A percentile compares a stretch with the other conserved stretches of the same genome.
These are phyloP conservation scores for Mycena crocata DNA, from an alignment of 768 basidiomycete genomes.

Conservation along the genomic window DNA sequence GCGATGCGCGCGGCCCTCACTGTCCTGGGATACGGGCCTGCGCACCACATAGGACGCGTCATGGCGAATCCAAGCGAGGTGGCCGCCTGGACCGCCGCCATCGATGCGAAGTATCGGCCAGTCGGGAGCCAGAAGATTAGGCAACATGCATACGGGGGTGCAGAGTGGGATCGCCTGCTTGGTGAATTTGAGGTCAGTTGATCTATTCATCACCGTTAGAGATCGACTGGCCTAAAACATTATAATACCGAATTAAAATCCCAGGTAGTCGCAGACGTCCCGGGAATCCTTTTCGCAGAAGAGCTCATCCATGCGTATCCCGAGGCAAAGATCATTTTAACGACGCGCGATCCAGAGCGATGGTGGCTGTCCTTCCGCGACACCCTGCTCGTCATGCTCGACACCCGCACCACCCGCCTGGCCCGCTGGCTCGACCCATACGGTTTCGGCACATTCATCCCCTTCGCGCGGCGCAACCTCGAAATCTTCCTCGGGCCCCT, in stretches of 20 bases:
- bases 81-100: constrained; percentile 16
- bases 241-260: too few relatives aligned
- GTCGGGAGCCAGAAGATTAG: not conserved
- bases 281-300: constrained; percentile 23
- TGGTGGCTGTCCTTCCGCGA: constrained; percentile 25
- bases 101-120: constrained; percentile 18
- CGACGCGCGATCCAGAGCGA: constrained; percentile 21
- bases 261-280: constrained; percentile 27
- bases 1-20: constrained; percentile 29
- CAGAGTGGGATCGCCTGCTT: constrained; percentile 21
- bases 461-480: constrained; percentile 29
- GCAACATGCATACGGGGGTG: not conserved
- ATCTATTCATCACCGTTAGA: not conserved
- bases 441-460: constrained; percentile 21
- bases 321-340: constrained; percentile 21
- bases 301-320: constrained; percentile 24
- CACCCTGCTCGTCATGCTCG: constrained; percentile 28
- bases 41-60: constrained; percentile 27
- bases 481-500: constrained; percentile 27
- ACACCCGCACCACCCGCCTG: not conserved
- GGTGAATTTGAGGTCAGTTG: constrained; percentile 14
- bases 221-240: too few relatives aligned
- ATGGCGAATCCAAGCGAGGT: constrained; percentile 21
- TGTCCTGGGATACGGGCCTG: constrained; percentile 18
- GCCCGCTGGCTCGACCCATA: constrained; percentile 25